phyloP scores from a whole-genome alignment of 306 rosid genomes.

The Fragaria ananassa region DNA sequence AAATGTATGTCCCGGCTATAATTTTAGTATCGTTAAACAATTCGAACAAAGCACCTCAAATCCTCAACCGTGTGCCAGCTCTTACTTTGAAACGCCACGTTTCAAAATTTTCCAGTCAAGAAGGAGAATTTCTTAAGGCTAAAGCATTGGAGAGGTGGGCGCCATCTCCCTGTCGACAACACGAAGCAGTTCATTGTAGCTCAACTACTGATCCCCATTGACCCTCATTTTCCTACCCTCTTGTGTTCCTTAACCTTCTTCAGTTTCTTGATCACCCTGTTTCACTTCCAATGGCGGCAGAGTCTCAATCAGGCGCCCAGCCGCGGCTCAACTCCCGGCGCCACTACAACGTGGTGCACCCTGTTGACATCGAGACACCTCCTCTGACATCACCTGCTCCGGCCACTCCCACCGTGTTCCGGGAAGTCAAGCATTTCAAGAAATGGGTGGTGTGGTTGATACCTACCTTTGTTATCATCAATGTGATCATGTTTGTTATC shows the following conservation, averaged over 20 bases:
- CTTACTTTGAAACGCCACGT: background rate
- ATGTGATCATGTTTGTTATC: constrained; percentile 45
- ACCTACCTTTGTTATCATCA: constrained; percentile 62
- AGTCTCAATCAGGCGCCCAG: constrained; percentile 36
- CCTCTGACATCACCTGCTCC: constrained; percentile 32
- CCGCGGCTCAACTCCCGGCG: constrained; percentile 45
- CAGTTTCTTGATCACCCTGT: background rate
- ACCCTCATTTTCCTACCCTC: background rate
- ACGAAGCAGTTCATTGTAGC: background rate
- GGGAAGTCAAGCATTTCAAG: constrained; percentile 57
- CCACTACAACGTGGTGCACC: constrained; percentile 46
- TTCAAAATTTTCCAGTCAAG: background rate
- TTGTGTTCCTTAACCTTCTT: background rate
- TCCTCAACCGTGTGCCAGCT: background rate
- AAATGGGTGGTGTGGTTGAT: constrained; percentile 79
- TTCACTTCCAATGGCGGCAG: constrained; percentile 39
- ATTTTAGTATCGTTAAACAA: background rate
- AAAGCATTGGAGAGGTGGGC: background rate
- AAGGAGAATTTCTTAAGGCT: background rate
- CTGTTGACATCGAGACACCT: constrained; percentile 38
- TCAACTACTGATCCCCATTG: constrained; percentile 1
- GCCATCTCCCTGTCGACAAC: background rate
- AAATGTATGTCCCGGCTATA: no score
- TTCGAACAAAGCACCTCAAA: background rate
- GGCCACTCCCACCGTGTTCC: background rate